Evolutionary conservation across 371 early-diverging fungal genomes (phyloP), one percentile per base, ranked within the genome.

Genomic region (Capillidium rhysosporum): DNA sequence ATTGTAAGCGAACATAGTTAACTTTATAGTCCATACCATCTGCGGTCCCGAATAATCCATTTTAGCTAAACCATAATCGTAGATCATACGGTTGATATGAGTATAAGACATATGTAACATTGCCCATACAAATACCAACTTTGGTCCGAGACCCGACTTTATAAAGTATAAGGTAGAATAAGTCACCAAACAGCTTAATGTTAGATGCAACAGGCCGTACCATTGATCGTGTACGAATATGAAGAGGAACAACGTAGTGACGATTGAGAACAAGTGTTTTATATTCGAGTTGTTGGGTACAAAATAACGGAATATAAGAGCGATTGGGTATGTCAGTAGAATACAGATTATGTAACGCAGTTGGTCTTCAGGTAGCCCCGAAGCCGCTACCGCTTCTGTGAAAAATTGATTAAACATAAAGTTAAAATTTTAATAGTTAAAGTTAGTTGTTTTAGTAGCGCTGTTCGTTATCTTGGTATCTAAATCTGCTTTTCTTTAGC

Each of bases 11-110:
- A 86, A 86, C 5, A 84, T 77, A 9, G 88, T 79, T 45, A 88
- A 59, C 63, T 92, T 92, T 59, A 92, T 86, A 7, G 84, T 82
- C 45, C 85, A 65, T 26, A 95, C 73, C 95, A 95, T 95, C 64
- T 87, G 76, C 1, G 87, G 79, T 10, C 88, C 89, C 4, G 93
- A 85, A 54, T 81, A 73, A 67, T 94, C 93, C 51, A 86, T 70
- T 26, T 63, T 59, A 25, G 68, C 73, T 56, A 68, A 68, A 25
- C 72, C 68, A 26, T 63, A 59, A 29, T 73, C 67, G 55, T 72
- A 62, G 47, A 69, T 40, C 56, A 79, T 81, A 40, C 77, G 67
- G 52, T 64, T 60, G 39, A 82, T 60, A 59, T 82, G 82, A 58
- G 44, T 59, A 41, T 31, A 49, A 10, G 56, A 52, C 80, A 92